Conservation (phyloP, 2,329 filamentous ascomycete species). For the Pseudopithomyces maydicus region DNA sequence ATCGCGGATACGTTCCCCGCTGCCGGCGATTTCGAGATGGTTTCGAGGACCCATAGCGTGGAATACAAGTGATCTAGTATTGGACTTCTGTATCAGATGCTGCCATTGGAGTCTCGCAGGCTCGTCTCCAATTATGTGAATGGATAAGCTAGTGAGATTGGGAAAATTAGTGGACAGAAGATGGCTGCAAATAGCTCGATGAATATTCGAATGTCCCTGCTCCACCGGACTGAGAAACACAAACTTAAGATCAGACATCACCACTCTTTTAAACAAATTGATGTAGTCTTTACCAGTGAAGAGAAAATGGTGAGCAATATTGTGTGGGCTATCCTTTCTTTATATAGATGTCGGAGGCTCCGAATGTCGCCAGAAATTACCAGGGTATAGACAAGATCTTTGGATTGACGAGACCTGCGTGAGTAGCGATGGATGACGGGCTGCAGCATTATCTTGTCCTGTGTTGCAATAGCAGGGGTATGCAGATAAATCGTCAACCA, state of each 20-base stretch:
- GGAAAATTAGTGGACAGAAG: background rate
- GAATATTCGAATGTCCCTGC: background rate
- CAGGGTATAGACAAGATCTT: too few relatives aligned
- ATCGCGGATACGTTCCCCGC: background rate
- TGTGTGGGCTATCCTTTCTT: too few relatives aligned
- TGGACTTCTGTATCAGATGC: background rate
- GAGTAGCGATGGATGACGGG: too few relatives aligned
- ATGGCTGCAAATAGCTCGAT: background rate
- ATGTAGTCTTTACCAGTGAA: background rate
- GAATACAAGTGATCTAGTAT: background rate
- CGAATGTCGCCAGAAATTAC: too few relatives aligned
- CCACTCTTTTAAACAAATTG: background rate
- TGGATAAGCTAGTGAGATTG: background rate
- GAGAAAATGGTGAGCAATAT: conserved; percentile 2
- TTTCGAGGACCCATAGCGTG: background rate
- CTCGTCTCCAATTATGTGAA: background rate
- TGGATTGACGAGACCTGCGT: too few relatives aligned
- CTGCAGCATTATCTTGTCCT: too few relatives aligned
- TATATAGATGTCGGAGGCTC: too few relatives aligned
- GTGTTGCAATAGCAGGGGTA: too few relatives aligned
- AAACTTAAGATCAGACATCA: background rate
- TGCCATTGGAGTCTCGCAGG: background rate
- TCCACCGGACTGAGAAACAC: background rate
- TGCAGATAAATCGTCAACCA: too few relatives aligned
- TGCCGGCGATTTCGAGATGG: background rate